phyloP scores from a whole-genome alignment of 441 rosid genomes.

The Corymbia citriodora region DNA sequence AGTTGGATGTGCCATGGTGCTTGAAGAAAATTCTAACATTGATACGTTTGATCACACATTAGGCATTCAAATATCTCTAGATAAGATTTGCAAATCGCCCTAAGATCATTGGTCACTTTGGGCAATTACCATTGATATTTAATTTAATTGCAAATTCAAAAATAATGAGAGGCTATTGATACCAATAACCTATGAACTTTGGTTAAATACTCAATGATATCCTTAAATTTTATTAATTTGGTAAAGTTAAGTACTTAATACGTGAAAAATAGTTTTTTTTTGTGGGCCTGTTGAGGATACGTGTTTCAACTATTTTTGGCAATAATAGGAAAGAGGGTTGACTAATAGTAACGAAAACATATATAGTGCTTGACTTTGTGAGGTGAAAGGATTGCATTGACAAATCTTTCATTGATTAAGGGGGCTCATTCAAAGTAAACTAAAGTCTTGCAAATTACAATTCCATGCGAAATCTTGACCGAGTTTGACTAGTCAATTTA shows the following conservation, averaged over 20 bases:
- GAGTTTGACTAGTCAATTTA: background rate
- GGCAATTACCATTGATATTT: background rate
- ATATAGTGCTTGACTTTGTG: background rate
- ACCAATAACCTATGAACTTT: background rate
- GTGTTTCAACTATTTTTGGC: fast-evolving
- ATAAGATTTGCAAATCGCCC: background rate
- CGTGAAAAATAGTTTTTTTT: background rate
- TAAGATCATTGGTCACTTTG: background rate
- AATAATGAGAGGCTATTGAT: background rate
- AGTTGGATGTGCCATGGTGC: background rate
- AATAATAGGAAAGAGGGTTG: fast-evolving
- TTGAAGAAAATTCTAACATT: no score
- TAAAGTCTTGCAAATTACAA: fast-evolving
- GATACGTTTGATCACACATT: fast-evolving
- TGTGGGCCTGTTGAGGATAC: fast-evolving
- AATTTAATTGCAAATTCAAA: background rate
- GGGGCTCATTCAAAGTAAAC: background rate
- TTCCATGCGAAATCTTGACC: fast-evolving
- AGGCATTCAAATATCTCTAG: no score
- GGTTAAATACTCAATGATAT: background rate
- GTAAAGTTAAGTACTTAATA: background rate
- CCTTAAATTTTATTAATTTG: background rate
- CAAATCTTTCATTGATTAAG: background rate
- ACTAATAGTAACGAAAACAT: background rate
- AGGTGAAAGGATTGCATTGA: background rate